Percentiles rank a stretch among this genome's conserved stretches.
phyloP scores from a whole-genome alignment of 78 protist species.

The Dictyostelium purpureum region DNA sequence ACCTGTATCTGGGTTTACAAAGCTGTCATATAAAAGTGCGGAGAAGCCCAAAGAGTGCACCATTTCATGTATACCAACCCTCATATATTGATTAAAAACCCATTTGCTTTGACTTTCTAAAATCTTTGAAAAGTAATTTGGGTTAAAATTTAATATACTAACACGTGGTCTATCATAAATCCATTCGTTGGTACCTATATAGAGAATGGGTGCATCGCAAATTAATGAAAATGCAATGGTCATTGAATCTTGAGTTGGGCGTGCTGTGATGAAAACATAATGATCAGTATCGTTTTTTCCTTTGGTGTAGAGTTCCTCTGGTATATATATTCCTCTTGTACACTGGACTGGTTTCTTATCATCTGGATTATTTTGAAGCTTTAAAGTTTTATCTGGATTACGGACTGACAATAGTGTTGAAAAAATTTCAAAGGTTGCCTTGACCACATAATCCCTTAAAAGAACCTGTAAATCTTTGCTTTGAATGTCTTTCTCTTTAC shows the following conservation, averaged over 20 bases:
- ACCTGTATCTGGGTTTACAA: background rate
- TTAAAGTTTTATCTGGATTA: background rate
- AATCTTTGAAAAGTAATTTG: constrained; percentile 4
- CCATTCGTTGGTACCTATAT: background rate
- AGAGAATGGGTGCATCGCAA: constrained; percentile 25
- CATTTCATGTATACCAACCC: constrained; percentile 43
- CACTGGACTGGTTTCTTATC: background rate
- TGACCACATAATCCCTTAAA: background rate
- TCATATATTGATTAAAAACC: constrained; percentile 14
- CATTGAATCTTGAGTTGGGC: constrained; percentile 14
- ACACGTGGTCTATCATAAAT: constrained; percentile 33
- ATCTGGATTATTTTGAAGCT: background rate
- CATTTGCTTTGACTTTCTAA: constrained; percentile 11
- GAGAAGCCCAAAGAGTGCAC: constrained; percentile 29
- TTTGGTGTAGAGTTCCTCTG: background rate
- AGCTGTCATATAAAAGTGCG: background rate
- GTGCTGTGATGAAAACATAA: constrained; percentile 19
- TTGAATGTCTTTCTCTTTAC: background rate
- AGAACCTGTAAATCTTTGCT: background rate
- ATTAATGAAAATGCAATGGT: constrained; percentile 24
- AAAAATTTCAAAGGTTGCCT: constrained; percentile 12
- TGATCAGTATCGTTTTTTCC: constrained; percentile 20
- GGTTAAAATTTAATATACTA: constrained; percentile 21
- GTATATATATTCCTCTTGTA: background rate
- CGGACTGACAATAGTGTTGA: background rate